Conservation (phyloP, 1,284 basidiomycete species). For the Vanrija sp. region DNA sequence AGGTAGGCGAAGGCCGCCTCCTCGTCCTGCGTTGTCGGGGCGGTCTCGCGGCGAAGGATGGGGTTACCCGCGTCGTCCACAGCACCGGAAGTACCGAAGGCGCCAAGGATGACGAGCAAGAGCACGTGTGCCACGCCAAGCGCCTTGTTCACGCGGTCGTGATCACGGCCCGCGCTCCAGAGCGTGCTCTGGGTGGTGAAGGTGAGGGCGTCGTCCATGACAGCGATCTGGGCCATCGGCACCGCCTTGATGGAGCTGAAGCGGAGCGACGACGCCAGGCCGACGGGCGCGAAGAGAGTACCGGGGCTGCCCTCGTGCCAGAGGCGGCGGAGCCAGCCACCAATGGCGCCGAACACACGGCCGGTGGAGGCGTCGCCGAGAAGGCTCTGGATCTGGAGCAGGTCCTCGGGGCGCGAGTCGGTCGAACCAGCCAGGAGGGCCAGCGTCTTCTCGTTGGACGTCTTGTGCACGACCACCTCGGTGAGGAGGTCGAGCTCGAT, state of each 20-base stretch:
- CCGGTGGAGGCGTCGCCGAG: not conserved
- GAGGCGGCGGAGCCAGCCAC: conserved; percentile 25
- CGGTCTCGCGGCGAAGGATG: not conserved
- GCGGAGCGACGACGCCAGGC: conserved; percentile 19
- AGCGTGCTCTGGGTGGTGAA: conserved; percentile 25
- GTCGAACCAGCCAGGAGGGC: conserved; percentile 9
- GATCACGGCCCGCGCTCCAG: conserved; percentile 16
- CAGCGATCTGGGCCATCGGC: conserved; percentile 28
- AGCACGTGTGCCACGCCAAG: too few species aligned
- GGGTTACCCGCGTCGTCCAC: conserved; percentile 1
- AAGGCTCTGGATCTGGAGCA: conserved; percentile 8
- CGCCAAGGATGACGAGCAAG: conserved; percentile 13
- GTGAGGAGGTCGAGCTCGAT: conserved; percentile 23
- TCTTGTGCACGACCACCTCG: not conserved
- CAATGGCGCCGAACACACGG: conserved; percentile 9
- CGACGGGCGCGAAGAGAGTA: conserved; percentile 28
- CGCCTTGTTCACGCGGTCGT: conserved; percentile 12
- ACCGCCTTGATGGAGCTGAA: conserved; percentile 18
- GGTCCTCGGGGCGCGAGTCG: conserved; percentile 10
- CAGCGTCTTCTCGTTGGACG: conserved; percentile 4
- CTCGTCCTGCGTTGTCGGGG: not conserved
- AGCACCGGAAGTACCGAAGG: conserved; percentile 15
- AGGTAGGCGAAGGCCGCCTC: conserved; percentile 12
- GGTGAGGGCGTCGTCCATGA: conserved; percentile 31
- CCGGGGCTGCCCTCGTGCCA: conserved; percentile 27